Conservation (phyloP, 305 asterid species). For the Rubia tinctorum region DNA sequence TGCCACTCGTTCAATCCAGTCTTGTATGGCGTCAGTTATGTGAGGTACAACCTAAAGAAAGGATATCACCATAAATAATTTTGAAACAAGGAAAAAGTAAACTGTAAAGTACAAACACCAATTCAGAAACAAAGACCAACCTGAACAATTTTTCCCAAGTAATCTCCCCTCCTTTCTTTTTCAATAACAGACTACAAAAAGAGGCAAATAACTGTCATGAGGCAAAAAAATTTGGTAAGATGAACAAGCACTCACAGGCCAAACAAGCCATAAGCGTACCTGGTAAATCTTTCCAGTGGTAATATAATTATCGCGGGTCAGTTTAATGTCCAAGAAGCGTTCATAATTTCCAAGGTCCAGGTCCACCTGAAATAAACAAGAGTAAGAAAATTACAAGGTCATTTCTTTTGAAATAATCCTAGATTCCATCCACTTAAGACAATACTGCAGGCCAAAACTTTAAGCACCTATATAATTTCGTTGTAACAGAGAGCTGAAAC, state of each 20-base stretch:
- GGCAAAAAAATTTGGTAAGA: constrained; percentile 27
- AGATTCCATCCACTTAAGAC: background rate
- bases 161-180: constrained; percentile 49
- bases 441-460: background rate
- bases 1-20: constrained; percentile 91
- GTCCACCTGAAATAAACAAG: constrained; percentile 72
- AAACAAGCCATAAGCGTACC: constrained; percentile 29
- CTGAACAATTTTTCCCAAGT: constrained; percentile 50
- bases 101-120: background rate
- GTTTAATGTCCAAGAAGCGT: constrained; percentile 74
- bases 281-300: constrained; percentile 94
- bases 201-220: constrained; percentile 6
- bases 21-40: constrained; percentile 95
- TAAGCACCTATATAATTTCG: background rate
- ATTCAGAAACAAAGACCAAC: constrained; percentile 22
- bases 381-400: constrained; percentile 19
- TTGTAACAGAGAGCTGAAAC: background rate
- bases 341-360: constrained; percentile 96
- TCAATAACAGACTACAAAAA: constrained; percentile 35
- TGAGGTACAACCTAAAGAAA: constrained; percentile 42
- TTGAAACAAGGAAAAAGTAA: background rate
- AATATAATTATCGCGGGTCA: constrained; percentile 84
- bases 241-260: constrained; percentile 27
- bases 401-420: background rate
- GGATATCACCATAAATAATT: background rate